phyloP scores from a whole-genome alignment of 495 filamentous ascomycete genomes.

The Hypoxylon trugodes region DNA sequence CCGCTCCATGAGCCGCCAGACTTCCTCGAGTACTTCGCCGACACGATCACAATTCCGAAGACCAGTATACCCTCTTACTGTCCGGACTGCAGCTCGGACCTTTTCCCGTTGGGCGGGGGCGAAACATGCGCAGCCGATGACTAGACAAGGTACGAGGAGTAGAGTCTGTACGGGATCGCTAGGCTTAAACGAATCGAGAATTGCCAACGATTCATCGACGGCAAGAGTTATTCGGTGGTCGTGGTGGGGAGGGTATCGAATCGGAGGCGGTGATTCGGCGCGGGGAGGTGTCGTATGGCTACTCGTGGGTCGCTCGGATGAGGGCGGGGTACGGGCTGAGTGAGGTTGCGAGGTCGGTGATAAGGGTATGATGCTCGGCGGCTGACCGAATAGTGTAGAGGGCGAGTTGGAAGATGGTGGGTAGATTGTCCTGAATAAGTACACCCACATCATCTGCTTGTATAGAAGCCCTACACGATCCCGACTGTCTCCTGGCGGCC shows the following conservation, averaged over 20 bases:
- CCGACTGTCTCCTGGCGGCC: slow-evolving; percentile 74
- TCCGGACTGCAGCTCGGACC: slow-evolving; percentile 72
- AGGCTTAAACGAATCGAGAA: slow-evolving; percentile 66
- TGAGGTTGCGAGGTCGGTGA: slow-evolving; percentile 53
- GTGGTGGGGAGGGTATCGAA: slow-evolving; percentile 49
- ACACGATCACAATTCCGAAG: slow-evolving; percentile 84
- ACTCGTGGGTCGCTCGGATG: slow-evolving; percentile 31
- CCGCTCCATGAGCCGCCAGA: slow-evolving; percentile 85
- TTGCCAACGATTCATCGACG: slow-evolving; percentile 79
- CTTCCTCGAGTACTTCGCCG: slow-evolving; percentile 74
- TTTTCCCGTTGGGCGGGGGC: slow-evolving; percentile 70
- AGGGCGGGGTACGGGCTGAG: slow-evolving; percentile 48
- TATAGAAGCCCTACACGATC: slow-evolving; percentile 83
- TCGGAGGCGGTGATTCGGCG: slow-evolving; percentile 59
- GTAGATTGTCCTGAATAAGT: slow-evolving; percentile 84
- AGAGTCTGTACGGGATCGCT: slow-evolving; percentile 72
- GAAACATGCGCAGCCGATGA: slow-evolving; percentile 89
- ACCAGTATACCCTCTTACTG: slow-evolving; percentile 77
- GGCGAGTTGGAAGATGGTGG: slow-evolving; percentile 58
- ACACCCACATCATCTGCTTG: slow-evolving; percentile 90
- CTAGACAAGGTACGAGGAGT: slow-evolving; percentile 85
- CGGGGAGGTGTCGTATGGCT: slow-evolving; percentile 38
- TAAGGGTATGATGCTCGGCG: slow-evolving; percentile 49
- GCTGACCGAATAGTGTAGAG: slow-evolving; percentile 35
- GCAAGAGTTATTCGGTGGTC: slow-evolving; percentile 74